Evolutionary conservation across 1,284 basidiomycete genomes (phyloP), one percentile per base, ranked within the genome.

Genomic region (Puccinia horiana): DNA sequence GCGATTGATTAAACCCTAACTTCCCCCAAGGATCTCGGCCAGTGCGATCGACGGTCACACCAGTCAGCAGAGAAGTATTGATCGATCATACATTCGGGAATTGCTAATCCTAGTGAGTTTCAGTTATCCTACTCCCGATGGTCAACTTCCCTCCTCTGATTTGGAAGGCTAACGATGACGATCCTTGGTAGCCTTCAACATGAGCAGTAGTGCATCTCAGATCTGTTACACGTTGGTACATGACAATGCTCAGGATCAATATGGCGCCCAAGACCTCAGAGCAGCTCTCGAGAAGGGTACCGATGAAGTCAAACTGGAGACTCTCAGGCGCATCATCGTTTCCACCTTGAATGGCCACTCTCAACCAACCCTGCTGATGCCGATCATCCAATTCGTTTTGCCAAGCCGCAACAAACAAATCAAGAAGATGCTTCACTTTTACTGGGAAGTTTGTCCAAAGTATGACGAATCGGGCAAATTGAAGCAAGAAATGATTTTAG

Each of bases 401-500:
- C 97, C 97, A 35, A 94, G 93, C 83, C 92, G 92, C 87, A 96
- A 94, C 89, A 99, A 99, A 90, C 92, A 94, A 85, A 91, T 99
- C 87, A 99, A 99, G 91, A 99, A 99, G 90, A 89, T 98, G 86
- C 90, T 98, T 56, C 95, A 98, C 88, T 98, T 98, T 88, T 99
- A 99, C 88, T 99, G 96, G 96, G 97, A 99, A 89, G 94, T 99
- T 44, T 98, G 96, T 88, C 96, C 97, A 37, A 98, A 99, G 88
- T 93, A 97, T 85, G 97, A 99, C 85, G 96, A 98, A 84, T 92
- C 91, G 84, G 97, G 97, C 81, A 98, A 98, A 89, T 89, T 99
- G 85, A 98, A 98, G 90, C 97, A 99, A 88, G 97, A 99, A 89
- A 99, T 99, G 97, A 99, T 99, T 86, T 91, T 99, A 70, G 96